A percentile compares a stretch with the other conserved stretches of the same genome.
Evolutionary conservation across 345 rosid genomes (phyloP).

Genomic region (Boechera divaricarpa): DNA sequence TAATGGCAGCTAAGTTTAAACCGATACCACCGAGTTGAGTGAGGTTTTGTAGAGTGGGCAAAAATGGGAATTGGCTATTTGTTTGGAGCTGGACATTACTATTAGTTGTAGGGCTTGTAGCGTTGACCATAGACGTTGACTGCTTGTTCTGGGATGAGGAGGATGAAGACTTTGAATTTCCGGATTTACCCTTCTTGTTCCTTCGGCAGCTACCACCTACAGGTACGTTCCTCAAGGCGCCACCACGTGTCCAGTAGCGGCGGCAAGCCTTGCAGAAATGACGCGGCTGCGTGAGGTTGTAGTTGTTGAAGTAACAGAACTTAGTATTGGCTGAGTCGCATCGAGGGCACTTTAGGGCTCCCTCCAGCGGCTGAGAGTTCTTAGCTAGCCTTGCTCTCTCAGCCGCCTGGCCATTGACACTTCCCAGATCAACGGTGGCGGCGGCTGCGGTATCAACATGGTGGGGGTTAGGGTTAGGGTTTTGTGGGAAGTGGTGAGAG

Average conservation of each 20-base stretch:
- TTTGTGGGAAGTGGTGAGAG: slow-evolving; percentile 43
- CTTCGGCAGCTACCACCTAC: slow-evolving; percentile 51
- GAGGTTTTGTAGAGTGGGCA: slow-evolving; percentile 44
- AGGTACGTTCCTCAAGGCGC: slow-evolving; percentile 49
- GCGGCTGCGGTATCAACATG: slow-evolving; percentile 28
- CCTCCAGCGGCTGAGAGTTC: slow-evolving; percentile 40
- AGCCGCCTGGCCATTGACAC: slow-evolving; percentile 27
- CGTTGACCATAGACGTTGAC: slow-evolving; percentile 42
- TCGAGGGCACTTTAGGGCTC: slow-evolving; percentile 46
- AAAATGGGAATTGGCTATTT: slow-evolving; percentile 37
- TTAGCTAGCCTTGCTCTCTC: slow-evolving; percentile 46
- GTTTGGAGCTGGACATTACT: slow-evolving; percentile 33
- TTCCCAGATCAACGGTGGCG: slow-evolving; percentile 12
- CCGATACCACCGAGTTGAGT: slow-evolving; percentile 47
- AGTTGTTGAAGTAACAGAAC: slow-evolving; percentile 49
- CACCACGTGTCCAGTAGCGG: slow-evolving; percentile 50
- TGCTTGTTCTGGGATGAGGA: slow-evolving; percentile 40
- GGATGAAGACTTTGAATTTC: slow-evolving; percentile 41
- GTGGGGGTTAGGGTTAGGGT: slow-evolving; percentile 48
- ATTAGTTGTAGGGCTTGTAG: slow-evolving; percentile 28
- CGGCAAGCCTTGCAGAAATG: slow-evolving; percentile 51
- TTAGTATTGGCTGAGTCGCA: slow-evolving; percentile 49
- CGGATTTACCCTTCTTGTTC: slow-evolving; percentile 45
- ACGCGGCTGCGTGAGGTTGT: slow-evolving; percentile 51
- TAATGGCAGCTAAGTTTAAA: slow-evolving; percentile 42